phyloP scores from a whole-genome alignment of 2,329 filamentous ascomycete genomes.

The Elsinoe fawcettii region DNA sequence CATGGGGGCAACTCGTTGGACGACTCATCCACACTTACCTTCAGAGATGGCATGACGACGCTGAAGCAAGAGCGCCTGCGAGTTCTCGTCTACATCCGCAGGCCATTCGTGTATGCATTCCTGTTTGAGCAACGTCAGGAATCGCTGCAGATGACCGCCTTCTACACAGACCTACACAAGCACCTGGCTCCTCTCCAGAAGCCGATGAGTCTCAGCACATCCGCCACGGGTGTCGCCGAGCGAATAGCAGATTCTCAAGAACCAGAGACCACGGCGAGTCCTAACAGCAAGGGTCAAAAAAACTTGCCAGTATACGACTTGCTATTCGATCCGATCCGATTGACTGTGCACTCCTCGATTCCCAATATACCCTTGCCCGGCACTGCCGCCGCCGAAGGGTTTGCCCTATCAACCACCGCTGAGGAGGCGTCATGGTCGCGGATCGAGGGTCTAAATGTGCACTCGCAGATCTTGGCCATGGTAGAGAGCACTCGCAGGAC shows the following conservation, averaged over 20 bases:
- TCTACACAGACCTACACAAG: constrained; percentile 45
- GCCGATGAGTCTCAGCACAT: constrained; percentile 37
- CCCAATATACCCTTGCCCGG: constrained; percentile 55
- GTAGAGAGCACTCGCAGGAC: constrained; percentile 44
- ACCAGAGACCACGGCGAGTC: constrained; percentile 25
- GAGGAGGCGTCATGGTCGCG: constrained; percentile 40
- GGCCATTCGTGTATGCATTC: constrained; percentile 70
- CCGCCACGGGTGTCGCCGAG: constrained; percentile 33
- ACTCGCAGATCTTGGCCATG: constrained; percentile 52
- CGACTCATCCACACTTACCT: constrained; percentile 28
- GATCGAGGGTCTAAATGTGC: constrained; percentile 54
- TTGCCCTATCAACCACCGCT: constrained; percentile 19
- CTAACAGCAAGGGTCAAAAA: constrained; percentile 25
- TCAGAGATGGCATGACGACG: constrained; percentile 41
- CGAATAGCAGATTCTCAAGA: constrained; percentile 32
- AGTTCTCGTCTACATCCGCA: constrained; percentile 63
- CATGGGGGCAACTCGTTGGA: constrained; percentile 18
- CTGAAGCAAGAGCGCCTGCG: constrained; percentile 41
- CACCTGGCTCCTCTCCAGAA: constrained; percentile 44
- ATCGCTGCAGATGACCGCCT: constrained; percentile 39
- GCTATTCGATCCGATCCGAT: constrained; percentile 51
- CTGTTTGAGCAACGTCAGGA: constrained; percentile 58
- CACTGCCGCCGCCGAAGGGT: constrained; percentile 34
- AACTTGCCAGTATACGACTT: constrained; percentile 49
- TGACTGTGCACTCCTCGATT: constrained; percentile 54